A percentile compares a stretch with the other conserved stretches of the same genome.
Conservation (phyloP, 257 asterid species). For the Solanum ahanhuiri region DNA sequence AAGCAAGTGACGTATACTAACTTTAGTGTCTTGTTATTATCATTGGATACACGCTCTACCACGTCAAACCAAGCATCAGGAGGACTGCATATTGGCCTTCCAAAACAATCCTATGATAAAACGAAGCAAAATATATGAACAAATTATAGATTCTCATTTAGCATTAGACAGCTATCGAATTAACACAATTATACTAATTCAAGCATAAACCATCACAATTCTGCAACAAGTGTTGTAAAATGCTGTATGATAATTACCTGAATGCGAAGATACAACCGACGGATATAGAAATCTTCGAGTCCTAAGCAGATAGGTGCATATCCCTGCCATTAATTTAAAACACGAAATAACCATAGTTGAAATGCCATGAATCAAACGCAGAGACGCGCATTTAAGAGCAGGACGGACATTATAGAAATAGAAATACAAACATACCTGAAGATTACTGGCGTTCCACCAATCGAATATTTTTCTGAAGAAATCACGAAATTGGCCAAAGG, state of each 20-base stretch:
- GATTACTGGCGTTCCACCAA: constrained; percentile 58
- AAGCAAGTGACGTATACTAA: constrained; percentile 15
- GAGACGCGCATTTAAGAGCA: background rate
- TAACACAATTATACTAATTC: background rate
- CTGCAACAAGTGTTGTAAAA: background rate
- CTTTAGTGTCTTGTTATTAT: constrained; percentile 84
- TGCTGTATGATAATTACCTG: constrained; percentile 36
- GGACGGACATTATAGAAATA: background rate
- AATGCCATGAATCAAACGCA: background rate
- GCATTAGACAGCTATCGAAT: background rate
- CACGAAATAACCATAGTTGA: background rate
- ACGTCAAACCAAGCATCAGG: constrained; percentile 99
- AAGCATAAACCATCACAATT: background rate
- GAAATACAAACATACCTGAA: constrained; percentile 33
- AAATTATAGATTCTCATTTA: background rate
- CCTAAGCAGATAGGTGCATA: constrained; percentile 99
- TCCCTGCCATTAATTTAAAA: constrained; percentile 35
- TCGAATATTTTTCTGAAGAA: constrained; percentile 59
- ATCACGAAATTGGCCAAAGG: constrained; percentile 87
- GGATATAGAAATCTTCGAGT: constrained; percentile 86
- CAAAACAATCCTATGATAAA: constrained; percentile 77
- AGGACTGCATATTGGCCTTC: constrained; percentile 86
- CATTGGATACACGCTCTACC: constrained; percentile 86
- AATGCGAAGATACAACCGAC: constrained; percentile 77
- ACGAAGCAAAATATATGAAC: background rate